Evolutionary conservation across 108 stramenopile species (phyloP), one percentile per base, ranked within the genome.

Genomic region (Aurantiochytrium sp.): DNA sequence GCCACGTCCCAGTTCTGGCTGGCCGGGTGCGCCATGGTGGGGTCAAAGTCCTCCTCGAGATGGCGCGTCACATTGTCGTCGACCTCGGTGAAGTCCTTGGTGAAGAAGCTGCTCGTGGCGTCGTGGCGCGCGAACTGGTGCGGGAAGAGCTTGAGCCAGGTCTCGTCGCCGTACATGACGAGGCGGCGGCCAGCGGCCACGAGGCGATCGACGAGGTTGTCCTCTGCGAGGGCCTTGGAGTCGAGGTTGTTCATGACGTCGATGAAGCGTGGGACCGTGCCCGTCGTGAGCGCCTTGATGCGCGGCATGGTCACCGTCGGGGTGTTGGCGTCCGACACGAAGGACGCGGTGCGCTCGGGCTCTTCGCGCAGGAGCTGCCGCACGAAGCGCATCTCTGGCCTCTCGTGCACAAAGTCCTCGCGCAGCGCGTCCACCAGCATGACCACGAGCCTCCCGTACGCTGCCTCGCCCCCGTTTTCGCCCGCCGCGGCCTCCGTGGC

Each of bases 21-120:
- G 15, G 45, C 42, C 1, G 73, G 73, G 24, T 81, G 73, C n/a
- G 12, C 10, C 73, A 81, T 81, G 1, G 39, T 21, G 12, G 73
- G 73, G 30, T 81, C 73, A 81, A 81, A 81, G 45, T 81, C 73
- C 39, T 81, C 73, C 2, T 6, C 73, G 2, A 81, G 73, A n/a
- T 81, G 73, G 27, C 73, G 73, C 12, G 73, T 81, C 6, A 81
- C 45, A 24, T 81, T 81, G 73, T 81, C 73, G 32, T 81, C 73
- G 45, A 81, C 73, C 30, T 81, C 73, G 1, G 73, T 81, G 39
- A 48, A 81, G 73, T 81, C 73, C 45, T 81, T 81, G 50, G 73
- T 81, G 73, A 81, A 81, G 73, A 81, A 81, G 45, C 73, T 81
- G 45, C 73, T 81, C 24, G 73, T 81, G 10, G 19, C 73, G 45